Evolutionary conservation across 2,329 filamentous ascomycete species (phyloP), one percentile per base, ranked within the genome.

Genomic region (Botryotinia globosa): DNA sequence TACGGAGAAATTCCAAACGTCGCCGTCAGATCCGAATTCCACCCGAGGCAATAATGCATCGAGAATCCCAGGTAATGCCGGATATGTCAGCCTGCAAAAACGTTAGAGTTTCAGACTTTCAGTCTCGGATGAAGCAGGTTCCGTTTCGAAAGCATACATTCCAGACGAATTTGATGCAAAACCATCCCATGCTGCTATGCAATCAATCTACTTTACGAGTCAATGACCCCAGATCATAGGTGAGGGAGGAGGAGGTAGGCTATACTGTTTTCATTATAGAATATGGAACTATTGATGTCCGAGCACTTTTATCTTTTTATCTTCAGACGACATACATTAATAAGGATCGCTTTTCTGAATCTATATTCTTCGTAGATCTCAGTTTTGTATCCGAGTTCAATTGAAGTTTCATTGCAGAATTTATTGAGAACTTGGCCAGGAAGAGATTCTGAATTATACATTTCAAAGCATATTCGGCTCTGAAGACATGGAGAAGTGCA

Each of bases 91-190:
- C 48, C 10, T 5, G n/a, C 44, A 44, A 32, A 45, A 29, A 37
- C 29, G 16, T 45, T 45, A 7, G 22, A 34, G 44, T 64, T 42
- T 65, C 61, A 44, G n/a, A 56, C n/a, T 29, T 56, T 56, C 51
- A 37, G 18, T 62, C 69, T 66, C 69, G 69, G 69, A 71, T 71
- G 48, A 71, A 66, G 61, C 48, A 45, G 34, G n/a, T 25, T 34
- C n/a, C 37, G 69, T 58, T 25, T 66, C 69, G 18, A 71, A 56
- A 66, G n/a, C 34, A 42, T 51, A 39, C 42, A 64, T 70, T 70
- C 68, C 42, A 51, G 22, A 63, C 68, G 42, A 51, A 9, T 70
- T 5, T 51, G 42, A 70, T 62, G 7, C 32, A 10, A 32, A 37
- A 61, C 45, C 67, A 37, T 63, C 54, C 34, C 25, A 69, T 45